Base-by-base conservation (phyloP, 1,139 yeast species). In the Scheffersomyces cryptocercus region DNA sequence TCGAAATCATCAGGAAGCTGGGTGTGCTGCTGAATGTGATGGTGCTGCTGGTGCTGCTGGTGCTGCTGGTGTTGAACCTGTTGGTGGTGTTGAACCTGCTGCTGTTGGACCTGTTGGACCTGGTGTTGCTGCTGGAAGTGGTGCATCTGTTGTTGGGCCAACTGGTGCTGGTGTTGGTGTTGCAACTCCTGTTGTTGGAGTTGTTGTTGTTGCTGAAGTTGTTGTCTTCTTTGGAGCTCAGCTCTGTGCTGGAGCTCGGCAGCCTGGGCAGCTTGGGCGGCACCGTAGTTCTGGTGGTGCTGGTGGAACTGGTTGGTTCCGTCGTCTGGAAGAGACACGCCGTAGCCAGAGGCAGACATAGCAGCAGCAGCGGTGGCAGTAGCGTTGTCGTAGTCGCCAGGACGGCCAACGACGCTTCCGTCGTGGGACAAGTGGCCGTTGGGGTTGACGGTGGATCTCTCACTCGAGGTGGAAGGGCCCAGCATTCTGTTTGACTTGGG, bases 391-490 rank as follows among this genome's bases (percentile, higher is more conserved):
- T 48, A 52, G 40, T 55, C 59, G 46, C 49, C 48, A 38, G 52
- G 38, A 47, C 20, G 34, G 10, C 24, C 28, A 24, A 40, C 20
- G 33, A 36, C 14, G 32, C 29, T 39, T 34, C 38, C 37, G 32
- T 41, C 45, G 20, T 36, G 40, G 40, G 43, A 49, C 13, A 49
- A 53, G 37, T 44, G 47, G 39, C 43, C 49, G 39, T 48, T 40
- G 32, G 44, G 43, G 40, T 49, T 52, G 35, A 56, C 64, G 30
- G 67, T 54, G 36, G 65, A 58, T 51, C 70, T 55, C 50, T 65
- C 70, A 51, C 61, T 63, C 40, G 67, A 62, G 36, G 68, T 64
- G 29, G 69, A 63, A 40, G 68, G 69, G 38, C 65, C 67, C 63
- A 61, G 65, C 62, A 62, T 62, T 42, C 46, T 46, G 39, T 43